Evolutionary conservation across 176 grass and related monocot genomes (phyloP).

Genomic region (Zoysia japonica): DNA sequence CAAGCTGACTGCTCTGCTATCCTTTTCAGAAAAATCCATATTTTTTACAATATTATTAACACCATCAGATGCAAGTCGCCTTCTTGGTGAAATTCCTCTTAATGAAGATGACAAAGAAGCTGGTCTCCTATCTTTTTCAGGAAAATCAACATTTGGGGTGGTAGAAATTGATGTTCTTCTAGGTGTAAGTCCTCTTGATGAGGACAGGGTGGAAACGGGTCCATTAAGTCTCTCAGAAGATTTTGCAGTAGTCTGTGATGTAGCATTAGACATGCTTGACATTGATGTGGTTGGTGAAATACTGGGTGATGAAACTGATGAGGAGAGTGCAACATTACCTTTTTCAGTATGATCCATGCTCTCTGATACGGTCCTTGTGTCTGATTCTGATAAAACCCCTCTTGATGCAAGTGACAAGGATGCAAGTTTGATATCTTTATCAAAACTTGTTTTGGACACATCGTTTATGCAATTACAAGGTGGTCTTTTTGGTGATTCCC

Average conservation of each 20-base stretch:
- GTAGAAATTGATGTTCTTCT: slow-evolving; percentile 40
- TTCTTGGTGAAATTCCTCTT: slow-evolving; percentile 54
- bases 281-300: slow-evolving; percentile 39
- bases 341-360: slow-evolving; percentile 49
- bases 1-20: slow-evolving; percentile 37
- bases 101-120: slow-evolving; percentile 33
- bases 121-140: slow-evolving; percentile 54
- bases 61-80: slow-evolving; percentile 43
- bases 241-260: slow-evolving; percentile 35
- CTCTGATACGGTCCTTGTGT: slow-evolving; percentile 27
- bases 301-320: slow-evolving; percentile 28
- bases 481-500: slow-evolving; percentile 43
- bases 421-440: slow-evolving; percentile 42
- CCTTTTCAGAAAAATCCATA: slow-evolving; percentile 42
- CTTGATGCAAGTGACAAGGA: slow-evolving; percentile 34
- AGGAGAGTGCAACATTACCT: slow-evolving; percentile 28
- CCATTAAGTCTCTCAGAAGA: slow-evolving; percentile 42
- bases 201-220: slow-evolving; percentile 30
- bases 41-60: slow-evolving; percentile 38
- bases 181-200: slow-evolving; percentile 50
- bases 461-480: slow-evolving; percentile 30
- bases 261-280: slow-evolving; percentile 44
- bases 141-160: slow-evolving; percentile 20
- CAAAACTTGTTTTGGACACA: neutral
- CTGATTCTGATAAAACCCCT: slow-evolving; percentile 37